phyloP scores from a whole-genome alignment of 345 rosid species.

The Aquilaria yunnanensis region DNA sequence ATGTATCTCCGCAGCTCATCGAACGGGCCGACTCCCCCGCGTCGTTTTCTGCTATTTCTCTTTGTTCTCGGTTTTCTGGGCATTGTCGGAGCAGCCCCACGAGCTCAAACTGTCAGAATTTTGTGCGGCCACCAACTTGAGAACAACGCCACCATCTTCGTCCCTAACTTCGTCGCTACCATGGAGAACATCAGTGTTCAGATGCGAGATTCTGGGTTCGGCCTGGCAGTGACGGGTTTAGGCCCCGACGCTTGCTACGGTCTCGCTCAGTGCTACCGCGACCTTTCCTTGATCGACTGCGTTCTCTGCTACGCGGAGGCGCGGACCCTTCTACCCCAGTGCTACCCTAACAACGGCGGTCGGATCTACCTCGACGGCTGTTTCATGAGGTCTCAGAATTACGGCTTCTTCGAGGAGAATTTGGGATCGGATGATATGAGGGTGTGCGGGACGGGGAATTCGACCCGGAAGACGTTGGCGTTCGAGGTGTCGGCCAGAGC shows the following conservation, averaged over 20 bases:
- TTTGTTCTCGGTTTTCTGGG: slow-evolving; percentile 10
- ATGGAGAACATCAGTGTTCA: slow-evolving; percentile 82
- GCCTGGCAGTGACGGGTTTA: slow-evolving; percentile 54
- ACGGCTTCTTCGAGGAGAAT: slow-evolving; percentile 66
- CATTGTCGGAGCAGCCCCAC: slow-evolving; percentile 43
- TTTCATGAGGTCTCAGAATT: slow-evolving; percentile 89
- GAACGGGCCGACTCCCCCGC: not conserved
- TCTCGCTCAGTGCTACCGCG: slow-evolving; percentile 86
- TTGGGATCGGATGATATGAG: slow-evolving; percentile 49
- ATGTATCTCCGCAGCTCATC: not conserved
- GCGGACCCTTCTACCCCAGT: slow-evolving; percentile 75
- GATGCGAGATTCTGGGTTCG: slow-evolving; percentile 53
- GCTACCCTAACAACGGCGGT: slow-evolving; percentile 79
- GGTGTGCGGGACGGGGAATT: slow-evolving; percentile 74
- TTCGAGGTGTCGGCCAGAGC: slow-evolving; percentile 43
- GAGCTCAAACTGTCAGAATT: slow-evolving; percentile 39
- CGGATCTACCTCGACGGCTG: slow-evolving; percentile 86
- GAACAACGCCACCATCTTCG: slow-evolving; percentile 53
- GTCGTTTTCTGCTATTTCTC: slow-evolving; percentile 10
- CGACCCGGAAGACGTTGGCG: slow-evolving; percentile 25
- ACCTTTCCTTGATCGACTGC: slow-evolving; percentile 73
- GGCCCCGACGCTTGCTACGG: slow-evolving; percentile 72
- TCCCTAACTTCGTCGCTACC: slow-evolving; percentile 65
- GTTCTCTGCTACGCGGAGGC: slow-evolving; percentile 91
- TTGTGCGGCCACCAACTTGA: slow-evolving; percentile 42